These are phyloP conservation scores for Polytrichum formosum DNA, from an alignment of 225 moss, liverwort and hornwort genomes.

Conservation along the genomic window DNA sequence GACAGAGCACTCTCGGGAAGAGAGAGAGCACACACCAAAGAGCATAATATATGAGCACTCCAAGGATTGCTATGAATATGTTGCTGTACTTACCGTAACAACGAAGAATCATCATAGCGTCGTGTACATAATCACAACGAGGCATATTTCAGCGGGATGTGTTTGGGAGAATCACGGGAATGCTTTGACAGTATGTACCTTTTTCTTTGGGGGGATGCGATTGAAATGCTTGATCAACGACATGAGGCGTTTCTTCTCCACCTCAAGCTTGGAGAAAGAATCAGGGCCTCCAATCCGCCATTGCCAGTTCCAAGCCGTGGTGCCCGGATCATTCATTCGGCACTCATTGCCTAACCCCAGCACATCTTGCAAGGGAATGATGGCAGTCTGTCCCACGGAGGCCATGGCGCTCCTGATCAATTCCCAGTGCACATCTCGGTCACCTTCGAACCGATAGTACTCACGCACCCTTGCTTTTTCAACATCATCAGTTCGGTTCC, in stretches of 20 bases:
- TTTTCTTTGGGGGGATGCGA: slow-evolving; percentile 22
- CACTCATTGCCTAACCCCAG: slow-evolving; percentile 41
- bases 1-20: no score
- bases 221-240: slow-evolving; percentile 31
- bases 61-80: no score
- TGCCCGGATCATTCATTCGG: slow-evolving; percentile 56
- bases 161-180: no score
- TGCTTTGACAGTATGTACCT: neutral
- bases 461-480: slow-evolving; percentile 38
- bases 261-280: slow-evolving; percentile 29
- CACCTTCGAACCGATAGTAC: slow-evolving; percentile 32
- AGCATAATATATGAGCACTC: no score
- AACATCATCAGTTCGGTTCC: slow-evolving; percentile 36
- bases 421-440: slow-evolving; percentile 50
- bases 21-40: no score
- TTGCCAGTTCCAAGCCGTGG: slow-evolving; percentile 57
- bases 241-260: slow-evolving; percentile 38
- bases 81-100: no score
- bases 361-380: slow-evolving; percentile 58
- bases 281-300: slow-evolving; percentile 54
- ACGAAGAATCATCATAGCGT: no score
- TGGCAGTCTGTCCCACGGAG: slow-evolving; percentile 52
- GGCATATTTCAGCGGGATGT: no score
- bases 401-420: slow-evolving; percentile 34
- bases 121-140: no score